Evolutionary conservation across 129 eudicot genomes (phyloP).

Genomic region (Helianthus annuus): HanXRQr2.0-SUNRISE NC_035447.2:66101777-66102276

Average conservation of each 20-base stretch:
- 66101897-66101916: conserved; percentile 28
- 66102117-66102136: no score
- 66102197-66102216: no score
- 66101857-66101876: conserved; percentile 31
- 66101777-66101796: conserved; percentile 60
- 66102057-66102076: no score
- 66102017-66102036: no score
- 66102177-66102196: no score
- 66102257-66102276: conserved; percentile 2
- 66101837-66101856: conserved; percentile 59
- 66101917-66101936: conserved; percentile 47
- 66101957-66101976: conserved; percentile 48
- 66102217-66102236: no score
- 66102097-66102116: no score
- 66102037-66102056: no score
- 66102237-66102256: no score
- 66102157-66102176: no score
- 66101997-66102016: background rate
- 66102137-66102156: no score
- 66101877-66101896: conserved; percentile 23
- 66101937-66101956: conserved; percentile 26
- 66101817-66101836: conserved; percentile 49
- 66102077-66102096: no score
- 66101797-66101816: conserved; percentile 30
- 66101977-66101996: background rate